These are phyloP conservation scores for Botryotinia narcissicola DNA, from an alignment of 2,329 filamentous ascomycete species.

Conservation along the genomic window DNA sequence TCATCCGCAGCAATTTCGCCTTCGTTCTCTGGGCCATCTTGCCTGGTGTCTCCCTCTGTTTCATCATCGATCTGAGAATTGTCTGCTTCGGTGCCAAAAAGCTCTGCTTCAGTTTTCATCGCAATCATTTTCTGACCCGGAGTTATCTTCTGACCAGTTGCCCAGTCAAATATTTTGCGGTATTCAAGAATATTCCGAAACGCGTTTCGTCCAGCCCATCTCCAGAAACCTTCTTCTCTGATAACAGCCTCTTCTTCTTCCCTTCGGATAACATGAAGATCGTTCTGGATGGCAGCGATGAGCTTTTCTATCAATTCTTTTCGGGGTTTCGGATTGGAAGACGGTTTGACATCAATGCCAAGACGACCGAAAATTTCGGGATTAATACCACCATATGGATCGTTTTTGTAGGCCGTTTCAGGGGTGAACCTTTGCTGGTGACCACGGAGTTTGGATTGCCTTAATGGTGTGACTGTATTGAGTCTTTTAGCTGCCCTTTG, in stretches of 20 bases:
- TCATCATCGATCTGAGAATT: background rate
- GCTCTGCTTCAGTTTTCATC: slow-evolving; percentile 4
- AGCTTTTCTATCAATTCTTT: slow-evolving; percentile 35
- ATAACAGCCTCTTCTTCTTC: slow-evolving; percentile 33
- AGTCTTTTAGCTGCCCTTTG: slow-evolving; percentile 28
- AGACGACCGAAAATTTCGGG: slow-evolving; percentile 35
- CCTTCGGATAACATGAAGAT: slow-evolving; percentile 31
- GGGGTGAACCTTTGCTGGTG: slow-evolving; percentile 28
- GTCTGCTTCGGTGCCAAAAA: background rate
- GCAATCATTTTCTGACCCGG: slow-evolving; percentile 30
- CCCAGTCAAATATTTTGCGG: slow-evolving; percentile 34
- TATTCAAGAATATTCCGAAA: slow-evolving; percentile 28
- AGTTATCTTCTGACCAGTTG: slow-evolving; percentile 34
- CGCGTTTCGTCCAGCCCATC: slow-evolving; percentile 36
- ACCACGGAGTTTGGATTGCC: slow-evolving; percentile 25
- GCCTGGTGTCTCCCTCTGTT: background rate
- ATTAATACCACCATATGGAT: slow-evolving; percentile 31
- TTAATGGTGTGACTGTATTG: slow-evolving; percentile 24
- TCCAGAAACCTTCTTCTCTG: slow-evolving; percentile 37
- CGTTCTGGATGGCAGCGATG: slow-evolving; percentile 31
- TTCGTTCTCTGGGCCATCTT: background rate
- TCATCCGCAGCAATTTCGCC: too few relatives aligned
- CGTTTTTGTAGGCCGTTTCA: slow-evolving; percentile 12
- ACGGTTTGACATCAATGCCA: slow-evolving; percentile 30
- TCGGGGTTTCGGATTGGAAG: slow-evolving; percentile 28